Evolutionary conservation across 1,139 yeast genomes (phyloP).

Genomic region (Blastobotrys elegans): DNA sequence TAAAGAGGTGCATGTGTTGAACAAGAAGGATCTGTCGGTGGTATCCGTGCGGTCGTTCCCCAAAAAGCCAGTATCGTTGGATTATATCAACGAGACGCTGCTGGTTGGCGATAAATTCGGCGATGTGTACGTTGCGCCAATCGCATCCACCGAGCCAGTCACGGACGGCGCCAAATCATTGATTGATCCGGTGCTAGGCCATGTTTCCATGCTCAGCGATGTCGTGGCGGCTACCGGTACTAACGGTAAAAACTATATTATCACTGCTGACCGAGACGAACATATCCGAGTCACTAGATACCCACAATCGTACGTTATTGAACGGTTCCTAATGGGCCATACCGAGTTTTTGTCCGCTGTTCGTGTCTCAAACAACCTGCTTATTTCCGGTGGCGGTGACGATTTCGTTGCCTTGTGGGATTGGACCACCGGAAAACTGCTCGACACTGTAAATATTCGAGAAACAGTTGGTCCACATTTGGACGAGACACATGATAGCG

Average conservation of each 20-base stretch:
- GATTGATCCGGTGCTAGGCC: conserved; percentile 75
- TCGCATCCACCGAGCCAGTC: conserved; percentile 19
- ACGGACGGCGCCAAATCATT: conserved; percentile 39
- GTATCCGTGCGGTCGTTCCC: conserved; percentile 74
- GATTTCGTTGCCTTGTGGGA: conserved; percentile 71
- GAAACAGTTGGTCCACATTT: conserved; percentile 25
- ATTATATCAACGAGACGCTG: conserved; percentile 49
- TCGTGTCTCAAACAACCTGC: conserved; percentile 42
- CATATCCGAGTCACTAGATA: conserved; percentile 84
- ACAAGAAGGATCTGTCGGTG: conserved; percentile 39
- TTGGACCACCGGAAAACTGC: conserved; percentile 50
- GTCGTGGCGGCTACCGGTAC: conserved; percentile 45
- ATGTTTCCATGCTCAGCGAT: conserved; percentile 91
- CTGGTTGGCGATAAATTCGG: conserved; percentile 96
- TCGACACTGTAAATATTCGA: conserved; percentile 48
- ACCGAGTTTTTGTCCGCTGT: conserved; percentile 67
- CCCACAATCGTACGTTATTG: conserved; percentile 73
- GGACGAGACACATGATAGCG: conserved; percentile 21
- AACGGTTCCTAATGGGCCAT: conserved; percentile 85
- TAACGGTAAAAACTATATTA: conserved; percentile 47
- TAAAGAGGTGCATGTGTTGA: conserved; percentile 56
- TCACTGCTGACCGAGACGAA: conserved; percentile 93
- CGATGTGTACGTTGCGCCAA: conserved; percentile 67
- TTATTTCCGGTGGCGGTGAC: conserved; percentile 92
- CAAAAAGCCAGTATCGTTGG: conserved; percentile 81